Conservation (phyloP, 306 rosid genomes). For the Pterocarpus santalinus region DNA sequence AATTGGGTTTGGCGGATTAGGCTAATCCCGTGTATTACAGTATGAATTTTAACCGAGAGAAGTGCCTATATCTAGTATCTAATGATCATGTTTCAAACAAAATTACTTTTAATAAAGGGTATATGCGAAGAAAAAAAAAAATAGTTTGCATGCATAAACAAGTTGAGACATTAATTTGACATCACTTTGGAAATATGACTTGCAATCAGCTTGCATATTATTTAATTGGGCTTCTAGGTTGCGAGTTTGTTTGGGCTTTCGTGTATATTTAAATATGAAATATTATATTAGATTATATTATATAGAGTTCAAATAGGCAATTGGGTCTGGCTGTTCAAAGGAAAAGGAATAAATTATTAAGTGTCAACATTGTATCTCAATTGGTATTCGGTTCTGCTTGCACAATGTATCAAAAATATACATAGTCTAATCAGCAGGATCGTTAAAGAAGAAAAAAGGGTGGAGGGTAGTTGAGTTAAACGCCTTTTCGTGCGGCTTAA, state of each 20-base stretch:
- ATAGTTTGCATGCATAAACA: not conserved
- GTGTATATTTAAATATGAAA: not conserved
- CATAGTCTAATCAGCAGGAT: too few relatives aligned
- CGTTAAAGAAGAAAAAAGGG: not conserved
- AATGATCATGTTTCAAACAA: too few relatives aligned
- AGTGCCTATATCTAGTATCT: too few relatives aligned
- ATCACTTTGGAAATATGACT: not conserved
- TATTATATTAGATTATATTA: too few relatives aligned
- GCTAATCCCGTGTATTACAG: too few relatives aligned
- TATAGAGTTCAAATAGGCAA: not conserved
- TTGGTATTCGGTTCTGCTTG: too few relatives aligned
- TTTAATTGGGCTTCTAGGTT: not conserved
- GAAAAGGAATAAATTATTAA: not conserved
- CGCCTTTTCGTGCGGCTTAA: constrained; percentile 46
- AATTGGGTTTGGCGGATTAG: too few relatives aligned
- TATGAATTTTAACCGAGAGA: too few relatives aligned
- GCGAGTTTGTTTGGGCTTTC: not conserved
- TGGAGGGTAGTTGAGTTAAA: constrained; percentile 34
- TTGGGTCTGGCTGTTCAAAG: not conserved
- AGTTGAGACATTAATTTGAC: constrained; percentile 23
- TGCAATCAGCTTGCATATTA: constrained; percentile 13
- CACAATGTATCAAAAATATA: too few relatives aligned
- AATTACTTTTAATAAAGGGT: too few relatives aligned
- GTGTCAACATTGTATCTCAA: not conserved
- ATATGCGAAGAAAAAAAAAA: too few relatives aligned